A percentile compares a stretch with the other conserved stretches of the same genome.
Conservation (phyloP, 352 stramenopile species). For the Globisporangium middletonii region DNA sequence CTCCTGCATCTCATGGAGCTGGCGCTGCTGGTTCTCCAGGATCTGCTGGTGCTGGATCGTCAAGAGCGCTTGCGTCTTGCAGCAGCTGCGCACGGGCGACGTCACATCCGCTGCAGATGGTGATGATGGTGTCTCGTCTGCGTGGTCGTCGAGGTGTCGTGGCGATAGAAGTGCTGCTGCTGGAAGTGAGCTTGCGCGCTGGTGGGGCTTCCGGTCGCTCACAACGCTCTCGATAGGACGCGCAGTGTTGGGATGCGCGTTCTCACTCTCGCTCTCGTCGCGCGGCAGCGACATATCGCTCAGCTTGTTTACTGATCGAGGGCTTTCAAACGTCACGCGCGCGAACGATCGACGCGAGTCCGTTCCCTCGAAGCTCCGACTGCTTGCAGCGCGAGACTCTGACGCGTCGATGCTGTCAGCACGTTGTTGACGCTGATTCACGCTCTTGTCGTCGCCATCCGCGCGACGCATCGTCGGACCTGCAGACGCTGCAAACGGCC, state of each 20-base stretch:
- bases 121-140: neutral
- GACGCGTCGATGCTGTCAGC: neutral
- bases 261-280: neutral
- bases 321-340: constrained; percentile 6
- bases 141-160: neutral
- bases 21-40: constrained; percentile 63
- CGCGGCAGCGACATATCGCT: neutral
- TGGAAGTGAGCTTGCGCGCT: neutral
- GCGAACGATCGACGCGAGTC: neutral
- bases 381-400: neutral
- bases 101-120: constrained; percentile 1
- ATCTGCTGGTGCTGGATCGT: constrained; percentile 75
- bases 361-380: neutral
- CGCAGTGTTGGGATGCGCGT: constrained; percentile 1
- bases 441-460: neutral
- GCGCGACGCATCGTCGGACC: neutral
- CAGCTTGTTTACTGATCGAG: neutral
- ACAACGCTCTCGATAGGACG: neutral
- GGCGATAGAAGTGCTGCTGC: neutral
- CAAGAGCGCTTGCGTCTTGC: constrained; percentile 56
- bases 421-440: neutral
- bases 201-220: neutral
- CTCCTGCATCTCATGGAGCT: constrained; percentile 67
- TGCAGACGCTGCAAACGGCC: neutral
- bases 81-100: constrained; percentile 30